phyloP scores from a whole-genome alignment of 2,329 filamentous ascomycete genomes.

The Aspergillus udagawae region DNA sequence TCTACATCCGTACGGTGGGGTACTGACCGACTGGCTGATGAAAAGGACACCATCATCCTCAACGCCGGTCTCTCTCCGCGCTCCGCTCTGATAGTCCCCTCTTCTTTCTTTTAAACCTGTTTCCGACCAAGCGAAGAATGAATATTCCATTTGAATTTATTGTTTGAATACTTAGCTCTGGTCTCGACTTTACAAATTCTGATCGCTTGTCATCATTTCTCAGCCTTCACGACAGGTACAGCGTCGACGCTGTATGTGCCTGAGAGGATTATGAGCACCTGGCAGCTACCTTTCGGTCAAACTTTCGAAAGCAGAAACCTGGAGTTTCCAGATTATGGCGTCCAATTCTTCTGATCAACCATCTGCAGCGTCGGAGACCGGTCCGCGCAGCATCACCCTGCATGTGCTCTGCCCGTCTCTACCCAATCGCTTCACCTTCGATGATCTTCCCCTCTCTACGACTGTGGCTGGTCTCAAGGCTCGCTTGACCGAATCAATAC shows the following conservation, averaged over 20 bases:
- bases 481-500: slow-evolving; percentile 48
- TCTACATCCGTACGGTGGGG: no score
- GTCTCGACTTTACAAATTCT: neutral
- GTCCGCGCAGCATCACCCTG: slow-evolving; percentile 24
- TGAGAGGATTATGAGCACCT: neutral
- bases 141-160: neutral
- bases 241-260: neutral
- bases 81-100: neutral
- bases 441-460: slow-evolving; percentile 32
- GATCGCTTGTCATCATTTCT: neutral
- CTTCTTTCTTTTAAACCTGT: neutral
- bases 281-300: neutral
- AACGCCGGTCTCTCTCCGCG: neutral
- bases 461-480: slow-evolving; percentile 53
- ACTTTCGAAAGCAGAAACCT: neutral
- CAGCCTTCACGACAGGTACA: neutral
- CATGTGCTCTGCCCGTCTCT: slow-evolving; percentile 41
- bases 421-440: slow-evolving; percentile 35
- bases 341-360: slow-evolving; percentile 3
- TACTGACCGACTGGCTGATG: neutral
- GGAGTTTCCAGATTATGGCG: slow-evolving; percentile 4
- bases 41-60: slow-evolving; percentile 16
- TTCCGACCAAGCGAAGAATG: neutral
- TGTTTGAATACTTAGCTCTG: neutral
- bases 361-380: neutral